These are phyloP conservation scores for Tricholoma bakamatsutake DNA, from an alignment of 768 basidiomycete species.

Conservation along the genomic window DNA sequence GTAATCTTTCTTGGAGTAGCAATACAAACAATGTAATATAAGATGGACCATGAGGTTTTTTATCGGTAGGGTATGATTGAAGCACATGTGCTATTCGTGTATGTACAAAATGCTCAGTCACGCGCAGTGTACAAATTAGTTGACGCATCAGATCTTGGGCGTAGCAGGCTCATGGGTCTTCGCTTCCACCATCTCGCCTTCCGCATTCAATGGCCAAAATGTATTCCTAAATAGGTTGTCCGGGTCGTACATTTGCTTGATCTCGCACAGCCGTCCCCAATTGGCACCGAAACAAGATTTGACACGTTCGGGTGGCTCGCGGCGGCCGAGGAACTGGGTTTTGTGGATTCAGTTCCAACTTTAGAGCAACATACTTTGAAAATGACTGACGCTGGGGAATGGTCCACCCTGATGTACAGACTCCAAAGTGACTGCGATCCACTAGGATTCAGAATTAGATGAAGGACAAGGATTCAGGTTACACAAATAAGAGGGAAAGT, in stretches of 20 bases:
- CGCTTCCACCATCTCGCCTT: slow-evolving; percentile 49
- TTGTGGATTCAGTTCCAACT: slow-evolving; percentile 11
- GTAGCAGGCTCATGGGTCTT: slow-evolving; percentile 59
- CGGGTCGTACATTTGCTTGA: slow-evolving; percentile 79
- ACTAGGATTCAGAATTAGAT: slow-evolving; percentile 36
- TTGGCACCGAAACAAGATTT: slow-evolving; percentile 69
- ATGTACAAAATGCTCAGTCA: no score
- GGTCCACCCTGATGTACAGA: slow-evolving; percentile 75
- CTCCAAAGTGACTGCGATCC: slow-evolving; percentile 72
- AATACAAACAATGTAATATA: not conserved
- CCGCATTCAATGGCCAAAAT: slow-evolving; percentile 71
- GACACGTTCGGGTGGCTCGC: slow-evolving; percentile 56
- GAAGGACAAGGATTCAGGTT: not conserved
- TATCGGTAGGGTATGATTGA: no score
- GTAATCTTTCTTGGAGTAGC: not conserved
- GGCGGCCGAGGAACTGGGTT: slow-evolving; percentile 68
- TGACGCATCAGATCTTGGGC: slow-evolving; percentile 16
- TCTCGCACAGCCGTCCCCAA: slow-evolving; percentile 61
- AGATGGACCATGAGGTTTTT: not conserved
- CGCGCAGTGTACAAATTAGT: not conserved
- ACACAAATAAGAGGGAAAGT: not conserved
- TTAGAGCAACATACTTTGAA: not conserved
- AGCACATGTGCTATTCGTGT: no score
- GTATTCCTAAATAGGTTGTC: slow-evolving; percentile 67
- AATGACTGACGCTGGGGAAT: slow-evolving; percentile 61